A percentile compares a stretch with the other conserved stretches of the same genome.
Evolutionary conservation across 148 eudicot species (phyloP).

Genomic region (Rhododendron henanense): DNA sequence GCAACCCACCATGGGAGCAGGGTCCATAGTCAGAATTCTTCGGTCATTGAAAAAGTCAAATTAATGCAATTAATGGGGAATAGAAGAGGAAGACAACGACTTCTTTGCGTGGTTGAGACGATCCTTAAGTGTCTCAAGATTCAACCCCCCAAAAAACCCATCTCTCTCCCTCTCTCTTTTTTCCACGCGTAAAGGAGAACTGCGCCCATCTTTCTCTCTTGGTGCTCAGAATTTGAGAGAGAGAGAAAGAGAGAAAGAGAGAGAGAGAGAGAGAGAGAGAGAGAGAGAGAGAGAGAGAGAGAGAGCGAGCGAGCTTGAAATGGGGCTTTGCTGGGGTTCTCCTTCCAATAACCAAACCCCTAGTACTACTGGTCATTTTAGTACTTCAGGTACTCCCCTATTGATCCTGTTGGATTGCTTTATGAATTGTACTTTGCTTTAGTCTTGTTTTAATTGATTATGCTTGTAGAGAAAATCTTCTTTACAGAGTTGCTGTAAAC

Average conservation of each 20-base stretch:
- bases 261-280: constrained; percentile 5
- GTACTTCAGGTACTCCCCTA: constrained; percentile 33
- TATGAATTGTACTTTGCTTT: background rate
- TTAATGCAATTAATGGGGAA: background rate
- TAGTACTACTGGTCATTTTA: constrained; percentile 28
- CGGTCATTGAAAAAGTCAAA: background rate
- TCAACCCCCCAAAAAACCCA: background rate
- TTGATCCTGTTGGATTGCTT: background rate
- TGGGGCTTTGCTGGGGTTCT: constrained; percentile 59
- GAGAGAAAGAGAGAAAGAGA: too few relatives aligned
- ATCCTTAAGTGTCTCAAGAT: too few relatives aligned
- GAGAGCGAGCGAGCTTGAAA: constrained; percentile 7
- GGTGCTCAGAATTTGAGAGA: background rate
- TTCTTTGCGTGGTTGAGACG: background rate
- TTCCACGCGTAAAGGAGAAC: background rate
- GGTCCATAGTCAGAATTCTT: background rate
- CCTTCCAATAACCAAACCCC: constrained; percentile 26
- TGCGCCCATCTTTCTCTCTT: background rate
- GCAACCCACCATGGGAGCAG: background rate
- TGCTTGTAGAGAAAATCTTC: background rate
- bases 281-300: constrained; percentile 4
- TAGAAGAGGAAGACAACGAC: background rate
- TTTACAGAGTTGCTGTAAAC: too few relatives aligned
- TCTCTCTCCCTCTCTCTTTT: background rate
- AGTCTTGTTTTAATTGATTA: background rate